Percentiles rank a stretch among this genome's conserved stretches.
phyloP scores from a whole-genome alignment of 1,139 yeast species.

The Suhomyces ambrosiae region DNA sequence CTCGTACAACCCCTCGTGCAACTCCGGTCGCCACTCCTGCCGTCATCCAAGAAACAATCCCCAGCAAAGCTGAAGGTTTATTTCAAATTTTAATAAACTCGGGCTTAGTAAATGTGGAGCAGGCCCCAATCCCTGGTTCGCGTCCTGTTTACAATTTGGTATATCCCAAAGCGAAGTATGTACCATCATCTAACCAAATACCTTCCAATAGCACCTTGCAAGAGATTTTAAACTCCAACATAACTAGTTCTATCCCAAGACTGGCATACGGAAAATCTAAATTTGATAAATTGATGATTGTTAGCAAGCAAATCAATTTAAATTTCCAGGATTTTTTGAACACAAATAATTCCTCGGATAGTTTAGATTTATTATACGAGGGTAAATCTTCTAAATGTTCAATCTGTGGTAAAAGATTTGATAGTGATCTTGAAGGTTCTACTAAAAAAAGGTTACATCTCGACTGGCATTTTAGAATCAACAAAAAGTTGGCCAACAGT shows the following conservation, averaged over 20 bases:
- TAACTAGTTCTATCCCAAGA: constrained; percentile 18
- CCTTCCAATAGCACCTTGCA: constrained; percentile 35
- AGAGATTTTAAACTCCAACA: constrained; percentile 30
- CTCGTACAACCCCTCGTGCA: constrained; percentile 14
- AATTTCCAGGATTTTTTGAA: constrained; percentile 43
- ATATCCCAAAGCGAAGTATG: constrained; percentile 39
- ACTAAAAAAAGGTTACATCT: constrained; percentile 61
- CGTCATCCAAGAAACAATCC: not conserved
- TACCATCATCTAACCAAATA: constrained; percentile 21
- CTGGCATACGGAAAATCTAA: constrained; percentile 28
- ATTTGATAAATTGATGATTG: constrained; percentile 30
- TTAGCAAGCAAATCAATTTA: constrained; percentile 19
- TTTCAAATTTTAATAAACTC: constrained; percentile 38
- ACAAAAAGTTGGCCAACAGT: constrained; percentile 61
- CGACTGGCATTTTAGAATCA: constrained; percentile 97
- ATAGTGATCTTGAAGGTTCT: constrained; percentile 60
- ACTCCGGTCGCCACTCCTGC: constrained; percentile 15
- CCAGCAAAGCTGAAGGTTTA: constrained; percentile 14
- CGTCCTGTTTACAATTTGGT: constrained; percentile 40
- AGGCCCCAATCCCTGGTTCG: constrained; percentile 47
- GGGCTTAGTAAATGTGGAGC: constrained; percentile 44
- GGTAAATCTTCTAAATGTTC: constrained; percentile 80
- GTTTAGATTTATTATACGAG: constrained; percentile 49
- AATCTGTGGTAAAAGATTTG: constrained; percentile 86
- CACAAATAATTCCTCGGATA: constrained; percentile 16